These are phyloP conservation scores for Cyberlindnera mississippiensis DNA, from an alignment of 805 yeast species.

Conservation along the genomic window DNA sequence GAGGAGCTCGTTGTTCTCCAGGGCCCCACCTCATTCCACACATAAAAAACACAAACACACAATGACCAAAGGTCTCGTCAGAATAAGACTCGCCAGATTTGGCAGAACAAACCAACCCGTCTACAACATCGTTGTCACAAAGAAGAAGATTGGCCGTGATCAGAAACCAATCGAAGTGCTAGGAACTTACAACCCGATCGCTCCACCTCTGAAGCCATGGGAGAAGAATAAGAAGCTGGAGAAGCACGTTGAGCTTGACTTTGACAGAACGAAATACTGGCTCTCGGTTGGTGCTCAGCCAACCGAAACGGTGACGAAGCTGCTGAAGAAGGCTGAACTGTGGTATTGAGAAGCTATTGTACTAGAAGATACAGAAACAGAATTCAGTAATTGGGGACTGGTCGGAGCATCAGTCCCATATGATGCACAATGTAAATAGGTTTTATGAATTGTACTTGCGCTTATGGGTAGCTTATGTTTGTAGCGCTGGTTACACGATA, in stretches of 20 bases:
- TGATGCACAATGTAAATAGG: no score
- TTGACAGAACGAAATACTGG: conserved; percentile 92
- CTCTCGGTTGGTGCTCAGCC: conserved; percentile 97
- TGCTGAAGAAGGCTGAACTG: conserved; percentile 76
- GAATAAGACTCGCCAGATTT: conserved; percentile 88
- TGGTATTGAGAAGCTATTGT: no score
- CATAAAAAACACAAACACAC: background rate
- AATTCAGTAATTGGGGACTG: no score
- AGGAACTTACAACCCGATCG: conserved; percentile 88
- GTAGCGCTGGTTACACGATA: no score
- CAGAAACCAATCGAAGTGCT: conserved; percentile 89
- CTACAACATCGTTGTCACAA: conserved; percentile 89
- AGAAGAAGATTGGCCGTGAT: conserved; percentile 72
- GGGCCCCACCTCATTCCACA: no score
- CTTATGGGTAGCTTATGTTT: no score
- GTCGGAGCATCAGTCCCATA: no score
- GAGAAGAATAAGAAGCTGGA: conserved; percentile 53
- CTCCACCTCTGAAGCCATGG: conserved; percentile 63
- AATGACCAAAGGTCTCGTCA: conserved; percentile 66
- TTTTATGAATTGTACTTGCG: no score
- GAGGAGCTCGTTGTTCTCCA: no score
- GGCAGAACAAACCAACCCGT: conserved; percentile 86
- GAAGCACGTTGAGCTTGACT: conserved; percentile 81
- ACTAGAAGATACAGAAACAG: no score
- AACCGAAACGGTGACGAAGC: conserved; percentile 69